Evolutionary conservation across 2,329 filamentous ascomycete genomes (phyloP), one percentile per base, ranked within the genome.

Genomic region (Claviceps quebecensis): DNA sequence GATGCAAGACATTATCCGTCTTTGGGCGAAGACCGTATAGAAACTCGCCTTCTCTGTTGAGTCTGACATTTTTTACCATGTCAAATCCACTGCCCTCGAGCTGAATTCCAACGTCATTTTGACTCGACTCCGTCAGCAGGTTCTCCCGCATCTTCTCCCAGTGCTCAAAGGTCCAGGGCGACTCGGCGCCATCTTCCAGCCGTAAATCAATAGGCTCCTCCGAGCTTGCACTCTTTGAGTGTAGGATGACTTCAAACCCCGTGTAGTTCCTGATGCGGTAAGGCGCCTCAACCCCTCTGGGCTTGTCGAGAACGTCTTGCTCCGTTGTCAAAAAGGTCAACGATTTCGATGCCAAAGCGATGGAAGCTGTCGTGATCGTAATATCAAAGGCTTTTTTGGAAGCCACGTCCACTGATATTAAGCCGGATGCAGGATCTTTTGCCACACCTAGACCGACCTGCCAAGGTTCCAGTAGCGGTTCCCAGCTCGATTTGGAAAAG

Each of bases 401-500:
- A 44, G 85, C 85, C 2, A 95, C 72, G 52, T 97, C 90, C 17
- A 98, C 74, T 0, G 87, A 86, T 54, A 96, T 71, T 49, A 86
- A 74, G 39, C 91, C 86, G 0, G 84, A 86, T 43, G 80, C 77
- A 26, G 81, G 75, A 53, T 93, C 83, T 59, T 84, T 90, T 1
- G 86, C 82, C 64, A 97, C 80, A 56, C 94, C 87, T 58, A 98
- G 81, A 2, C 89, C 89, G n/a, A 97, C 75, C 57, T 91, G 83
- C 93, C 93, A 98, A 7, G 94, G 94, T 65, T 98, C 93, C 26
- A 98, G 81, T 37, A 98, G 70, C 3, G 93, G 93, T 65, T 98
- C 93, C 93, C 93, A 98, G 3, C 89, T 88, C 0, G 93, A 98
- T 66, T 98, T 98, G 14, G 93, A 93, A 69, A 98, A 98, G 67